phyloP scores from a whole-genome alignment of 2,329 filamentous ascomycete species.

The Keithomyces neogunnii region DNA sequence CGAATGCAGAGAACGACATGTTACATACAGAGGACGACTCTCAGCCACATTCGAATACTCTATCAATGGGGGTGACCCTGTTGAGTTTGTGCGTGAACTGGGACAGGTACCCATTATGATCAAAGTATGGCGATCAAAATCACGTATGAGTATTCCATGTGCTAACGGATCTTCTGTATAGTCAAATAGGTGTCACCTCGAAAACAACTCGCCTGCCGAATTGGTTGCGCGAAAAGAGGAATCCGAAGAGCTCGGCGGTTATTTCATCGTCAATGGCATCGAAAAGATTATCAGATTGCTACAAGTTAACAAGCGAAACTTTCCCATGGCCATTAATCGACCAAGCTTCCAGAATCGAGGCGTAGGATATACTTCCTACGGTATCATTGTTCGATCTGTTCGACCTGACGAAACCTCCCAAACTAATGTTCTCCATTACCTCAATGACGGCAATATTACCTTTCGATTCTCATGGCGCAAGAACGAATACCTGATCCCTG shows the following conservation, averaged over 20 bases:
- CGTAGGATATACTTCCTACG: slow-evolving; percentile 76
- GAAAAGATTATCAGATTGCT: slow-evolving; percentile 94
- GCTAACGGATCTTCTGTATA: slow-evolving; percentile 23
- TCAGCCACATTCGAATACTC: slow-evolving; percentile 75
- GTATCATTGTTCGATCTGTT: slow-evolving; percentile 85
- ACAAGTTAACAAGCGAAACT: slow-evolving; percentile 84
- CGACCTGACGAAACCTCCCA: slow-evolving; percentile 97
- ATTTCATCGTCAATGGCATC: slow-evolving; percentile 95
- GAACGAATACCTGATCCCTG: slow-evolving; percentile 90
- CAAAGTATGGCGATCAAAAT: slow-evolving; percentile 46
- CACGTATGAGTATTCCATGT: neutral
- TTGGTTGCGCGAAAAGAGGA: slow-evolving; percentile 88
- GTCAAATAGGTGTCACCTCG: slow-evolving; percentile 86
- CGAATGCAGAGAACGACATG: slow-evolving; percentile 90
- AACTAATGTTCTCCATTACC: slow-evolving; percentile 93
- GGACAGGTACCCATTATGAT: slow-evolving; percentile 91
- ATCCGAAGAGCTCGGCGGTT: slow-evolving; percentile 90
- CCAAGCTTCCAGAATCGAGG: slow-evolving; percentile 86
- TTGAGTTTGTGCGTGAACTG: slow-evolving; percentile 75
- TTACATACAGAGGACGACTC: slow-evolving; percentile 81
- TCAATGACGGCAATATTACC: slow-evolving; percentile 90
- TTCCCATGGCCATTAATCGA: slow-evolving; percentile 87
- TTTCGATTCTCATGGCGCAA: slow-evolving; percentile 98
- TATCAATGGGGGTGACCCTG: slow-evolving; percentile 79
- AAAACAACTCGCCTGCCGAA: slow-evolving; percentile 72